These are phyloP conservation scores for Hydnomerulius pinastri DNA, from an alignment of 768 basidiomycete genomes.

Conservation along the genomic window DNA sequence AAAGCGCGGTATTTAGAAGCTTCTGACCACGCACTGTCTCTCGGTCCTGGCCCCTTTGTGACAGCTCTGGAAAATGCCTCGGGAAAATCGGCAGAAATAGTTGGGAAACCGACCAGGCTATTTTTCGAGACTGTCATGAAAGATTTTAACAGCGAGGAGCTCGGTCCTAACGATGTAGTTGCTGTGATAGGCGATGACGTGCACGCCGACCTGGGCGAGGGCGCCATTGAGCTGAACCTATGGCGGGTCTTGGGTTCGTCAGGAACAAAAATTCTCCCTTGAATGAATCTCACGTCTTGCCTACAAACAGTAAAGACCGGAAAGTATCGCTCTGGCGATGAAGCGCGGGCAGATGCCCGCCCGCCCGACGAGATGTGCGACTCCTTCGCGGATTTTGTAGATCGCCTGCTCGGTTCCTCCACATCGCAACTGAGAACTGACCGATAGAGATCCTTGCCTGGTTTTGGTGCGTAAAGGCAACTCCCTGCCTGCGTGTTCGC, in stretches of 20 bases:
- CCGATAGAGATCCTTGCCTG: background rate
- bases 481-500: constrained; percentile 25
- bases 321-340: constrained; percentile 67
- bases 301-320: constrained; percentile 57
- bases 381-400: constrained; percentile 55
- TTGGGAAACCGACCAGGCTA: constrained; percentile 62
- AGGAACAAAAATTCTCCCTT: background rate
- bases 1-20: constrained; percentile 53
- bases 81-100: constrained; percentile 47
- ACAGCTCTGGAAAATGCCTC: constrained; percentile 59
- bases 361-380: constrained; percentile 57
- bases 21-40: constrained; percentile 49
- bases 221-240: constrained; percentile 59
- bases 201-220: constrained; percentile 62
- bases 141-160: constrained; percentile 36
- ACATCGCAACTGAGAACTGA: constrained; percentile 42
- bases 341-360: constrained; percentile 36
- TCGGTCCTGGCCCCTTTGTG: constrained; percentile 75
- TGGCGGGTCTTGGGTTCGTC: constrained; percentile 63
- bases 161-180: constrained; percentile 16
- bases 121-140: constrained; percentile 63
- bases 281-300: background rate
- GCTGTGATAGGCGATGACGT: constrained; percentile 71
- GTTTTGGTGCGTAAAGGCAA: background rate
- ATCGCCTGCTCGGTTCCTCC: constrained; percentile 46